These are phyloP conservation scores for Dictyostelium purpureum DNA, from an alignment of 78 protist species.

Conservation along the genomic window DNA sequence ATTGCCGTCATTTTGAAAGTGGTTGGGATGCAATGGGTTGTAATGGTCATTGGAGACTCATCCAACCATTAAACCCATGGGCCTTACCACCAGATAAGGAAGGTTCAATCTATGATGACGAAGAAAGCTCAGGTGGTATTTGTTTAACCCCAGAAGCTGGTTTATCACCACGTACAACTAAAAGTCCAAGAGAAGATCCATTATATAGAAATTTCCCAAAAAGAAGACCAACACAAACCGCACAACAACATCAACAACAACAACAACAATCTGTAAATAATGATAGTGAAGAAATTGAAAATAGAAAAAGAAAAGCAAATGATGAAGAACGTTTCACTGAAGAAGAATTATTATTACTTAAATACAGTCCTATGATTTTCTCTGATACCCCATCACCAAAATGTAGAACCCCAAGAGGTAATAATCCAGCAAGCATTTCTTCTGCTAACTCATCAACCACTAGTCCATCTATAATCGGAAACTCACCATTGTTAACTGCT, in stretches of 20 bases:
- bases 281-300: conserved; percentile 6
- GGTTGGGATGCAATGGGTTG: conserved; percentile 81
- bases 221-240: neutral
- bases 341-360: conserved; percentile 47
- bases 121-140: neutral
- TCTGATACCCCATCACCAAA: conserved; percentile 74
- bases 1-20: conserved; percentile 69
- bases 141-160: conserved; percentile 42
- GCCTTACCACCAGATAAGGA: conserved; percentile 65
- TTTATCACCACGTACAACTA: conserved; percentile 44
- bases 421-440: conserved; percentile 12
- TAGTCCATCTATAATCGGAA: conserved; percentile 40
- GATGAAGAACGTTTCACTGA: conserved; percentile 51
- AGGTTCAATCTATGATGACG: conserved; percentile 22
- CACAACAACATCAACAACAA: neutral
- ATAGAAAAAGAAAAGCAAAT: conserved; percentile 50
- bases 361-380: conserved; percentile 65
- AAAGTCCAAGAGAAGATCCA: conserved; percentile 73
- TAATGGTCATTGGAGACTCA: conserved; percentile 71
- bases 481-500: conserved; percentile 35
- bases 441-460: conserved; percentile 26
- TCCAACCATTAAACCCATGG: conserved; percentile 76
- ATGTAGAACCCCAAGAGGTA: conserved; percentile 67
- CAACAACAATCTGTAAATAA: neutral
- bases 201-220: conserved; percentile 73